A percentile compares a stretch with the other conserved stretches of the same genome.
Conservation (phyloP, 140 eudicot genomes). For the Anethum foeniculum region DNA sequence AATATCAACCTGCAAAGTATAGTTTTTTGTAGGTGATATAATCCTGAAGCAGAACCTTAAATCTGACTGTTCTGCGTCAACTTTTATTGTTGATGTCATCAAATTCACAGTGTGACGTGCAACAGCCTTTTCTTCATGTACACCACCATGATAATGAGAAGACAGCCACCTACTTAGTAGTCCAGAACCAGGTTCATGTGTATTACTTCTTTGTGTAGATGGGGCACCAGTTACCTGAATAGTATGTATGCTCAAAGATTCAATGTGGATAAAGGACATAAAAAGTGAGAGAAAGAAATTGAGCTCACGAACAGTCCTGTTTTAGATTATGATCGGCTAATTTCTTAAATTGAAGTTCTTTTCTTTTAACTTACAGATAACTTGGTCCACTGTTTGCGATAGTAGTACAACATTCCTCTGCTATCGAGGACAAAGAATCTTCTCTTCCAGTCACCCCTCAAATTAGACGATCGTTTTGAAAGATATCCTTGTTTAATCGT, state of each 20-base stretch:
- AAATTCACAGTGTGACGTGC: conserved; percentile 93
- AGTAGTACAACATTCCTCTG: conserved; percentile 87
- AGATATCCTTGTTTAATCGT: conserved; percentile 92
- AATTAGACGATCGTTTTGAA: conserved; percentile 81
- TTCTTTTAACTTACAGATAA: conserved; percentile 49
- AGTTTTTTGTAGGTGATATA: conserved; percentile 77
- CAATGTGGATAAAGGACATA: conserved; percentile 6
- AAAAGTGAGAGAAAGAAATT: not conserved
- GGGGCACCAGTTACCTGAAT: conserved; percentile 46
- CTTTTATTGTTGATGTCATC: conserved; percentile 85
- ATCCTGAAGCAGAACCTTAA: conserved; percentile 94
- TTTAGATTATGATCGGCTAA: not conserved
- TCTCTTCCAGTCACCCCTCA: conserved; percentile 97
- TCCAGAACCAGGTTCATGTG: conserved; percentile 72
- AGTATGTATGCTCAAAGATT: not conserved
- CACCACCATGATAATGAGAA: conserved; percentile 87
- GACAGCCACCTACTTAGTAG: conserved; percentile 85
- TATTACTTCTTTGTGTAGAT: conserved; percentile 23
- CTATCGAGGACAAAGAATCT: conserved; percentile 96
- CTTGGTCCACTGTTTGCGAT: conserved; percentile 69
- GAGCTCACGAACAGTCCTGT: not conserved
- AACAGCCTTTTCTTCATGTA: conserved; percentile 65
- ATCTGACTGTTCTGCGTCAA: conserved; percentile 81
- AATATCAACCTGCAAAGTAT: conserved; percentile 72
- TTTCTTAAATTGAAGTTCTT: not conserved